Evolutionary conservation across 805 yeast species (phyloP).

Genomic region (Spathaspora girioi): DNA sequence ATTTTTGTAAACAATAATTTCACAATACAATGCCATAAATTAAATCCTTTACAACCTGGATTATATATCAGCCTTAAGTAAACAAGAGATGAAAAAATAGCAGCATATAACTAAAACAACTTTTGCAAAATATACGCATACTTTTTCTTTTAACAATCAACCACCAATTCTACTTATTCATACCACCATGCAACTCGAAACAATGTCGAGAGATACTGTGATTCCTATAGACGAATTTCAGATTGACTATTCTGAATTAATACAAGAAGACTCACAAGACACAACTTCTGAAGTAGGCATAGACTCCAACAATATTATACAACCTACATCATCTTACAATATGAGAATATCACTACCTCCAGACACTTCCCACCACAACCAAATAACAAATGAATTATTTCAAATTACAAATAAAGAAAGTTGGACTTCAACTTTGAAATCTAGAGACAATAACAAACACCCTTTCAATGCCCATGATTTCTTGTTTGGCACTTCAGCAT

Average conservation of each 20-base stretch:
- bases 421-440: not conserved
- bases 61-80: not conserved
- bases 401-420: constrained; percentile 19
- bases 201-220: not conserved
- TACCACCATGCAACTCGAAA: not conserved
- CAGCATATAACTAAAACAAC: not conserved
- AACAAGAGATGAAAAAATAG: not conserved
- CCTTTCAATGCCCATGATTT: not conserved
- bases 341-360: constrained; percentile 9
- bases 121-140: not conserved
- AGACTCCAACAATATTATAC: not conserved
- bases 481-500: constrained; percentile 6
- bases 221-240: constrained; percentile 12
- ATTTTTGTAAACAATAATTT: not conserved
- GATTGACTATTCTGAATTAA: constrained; percentile 16
- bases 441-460: not conserved
- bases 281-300: not conserved
- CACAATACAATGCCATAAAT: not conserved
- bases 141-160: not conserved
- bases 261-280: constrained; percentile 7
- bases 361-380: constrained; percentile 7
- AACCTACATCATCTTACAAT: constrained; percentile 1
- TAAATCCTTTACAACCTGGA: too few species aligned
- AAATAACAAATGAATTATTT: constrained; percentile 27
- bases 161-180: too few species aligned